phyloP scores from a whole-genome alignment of 2,329 filamentous ascomycete genomes.

The Aspergillus uvarum region DNA sequence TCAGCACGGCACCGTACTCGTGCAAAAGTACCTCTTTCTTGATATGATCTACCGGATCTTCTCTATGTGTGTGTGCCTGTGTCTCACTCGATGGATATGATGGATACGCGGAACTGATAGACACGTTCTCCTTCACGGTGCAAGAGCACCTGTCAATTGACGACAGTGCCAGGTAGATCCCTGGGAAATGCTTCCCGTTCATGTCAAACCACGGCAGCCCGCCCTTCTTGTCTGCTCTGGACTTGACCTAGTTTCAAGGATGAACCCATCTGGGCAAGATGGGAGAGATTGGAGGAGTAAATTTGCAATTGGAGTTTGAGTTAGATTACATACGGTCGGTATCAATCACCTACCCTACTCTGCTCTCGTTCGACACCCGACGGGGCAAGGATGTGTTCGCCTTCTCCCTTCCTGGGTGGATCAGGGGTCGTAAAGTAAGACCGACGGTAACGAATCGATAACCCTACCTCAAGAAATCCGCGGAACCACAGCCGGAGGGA shows the following conservation, averaged over 20 bases:
- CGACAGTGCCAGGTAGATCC: background rate
- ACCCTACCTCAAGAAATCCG: background rate
- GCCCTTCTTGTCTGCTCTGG: background rate
- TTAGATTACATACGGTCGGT: background rate
- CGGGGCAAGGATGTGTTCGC: background rate
- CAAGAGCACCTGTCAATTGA: background rate
- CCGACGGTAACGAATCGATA: background rate
- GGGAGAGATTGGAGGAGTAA: background rate
- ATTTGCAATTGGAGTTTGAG: background rate
- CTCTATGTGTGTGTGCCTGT: background rate
- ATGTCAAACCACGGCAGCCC: background rate
- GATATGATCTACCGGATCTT: background rate
- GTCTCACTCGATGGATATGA: background rate
- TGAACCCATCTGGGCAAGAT: background rate
- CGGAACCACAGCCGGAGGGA: slow-evolving; percentile 6
- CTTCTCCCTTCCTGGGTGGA: background rate
- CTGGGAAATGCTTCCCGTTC: background rate
- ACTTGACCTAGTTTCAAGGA: background rate
- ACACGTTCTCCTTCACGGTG: background rate
- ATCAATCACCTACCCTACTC: background rate
- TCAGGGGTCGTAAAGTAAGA: background rate
- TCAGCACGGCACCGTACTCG: too few relatives aligned
- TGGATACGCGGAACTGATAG: background rate
- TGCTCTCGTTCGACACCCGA: background rate
- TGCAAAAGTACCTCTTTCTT: background rate